Percentiles rank a stretch among this genome's conserved stretches.
Conservation (phyloP, 768 basidiomycete species). For the Filobasidium floriforme region DNA sequence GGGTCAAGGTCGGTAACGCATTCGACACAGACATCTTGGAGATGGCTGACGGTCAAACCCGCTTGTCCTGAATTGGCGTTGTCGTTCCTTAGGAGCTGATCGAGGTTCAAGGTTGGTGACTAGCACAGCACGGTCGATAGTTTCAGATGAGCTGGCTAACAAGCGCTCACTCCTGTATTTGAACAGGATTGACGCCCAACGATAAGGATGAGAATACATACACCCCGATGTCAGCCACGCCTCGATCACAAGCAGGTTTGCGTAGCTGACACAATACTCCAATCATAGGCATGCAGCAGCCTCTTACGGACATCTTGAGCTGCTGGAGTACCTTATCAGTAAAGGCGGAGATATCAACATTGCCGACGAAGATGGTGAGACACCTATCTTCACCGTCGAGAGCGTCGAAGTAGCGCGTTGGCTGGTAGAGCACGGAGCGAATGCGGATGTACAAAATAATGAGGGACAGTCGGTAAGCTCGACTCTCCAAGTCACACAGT, state of each 20-base stretch:
- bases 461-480: slow-evolving; percentile 66
- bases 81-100: slow-evolving; percentile 30
- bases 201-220: slow-evolving; percentile 41
- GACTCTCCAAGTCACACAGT: slow-evolving; percentile 23
- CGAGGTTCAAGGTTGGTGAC: slow-evolving; percentile 29
- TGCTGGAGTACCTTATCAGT: slow-evolving; percentile 70
- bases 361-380: slow-evolving; percentile 78
- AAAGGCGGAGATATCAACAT: slow-evolving; percentile 83
- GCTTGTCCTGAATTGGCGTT: neutral
- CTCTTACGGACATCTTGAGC: slow-evolving; percentile 71
- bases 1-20: slow-evolving; percentile 57
- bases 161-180: neutral
- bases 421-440: slow-evolving; percentile 71
- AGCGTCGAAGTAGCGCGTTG: slow-evolving; percentile 66
- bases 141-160: neutral
- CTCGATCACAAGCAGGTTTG: neutral
- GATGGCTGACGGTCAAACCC: neutral
- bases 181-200: slow-evolving; percentile 28
- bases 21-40: neutral
- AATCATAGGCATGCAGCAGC: slow-evolving; percentile 76
- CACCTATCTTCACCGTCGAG: slow-evolving; percentile 85
- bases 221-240: slow-evolving; percentile 36
- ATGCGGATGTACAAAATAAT: slow-evolving; percentile 56
- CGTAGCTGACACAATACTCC: neutral
- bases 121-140: neutral